These are phyloP conservation scores for Echinosophora koreensis DNA, from an alignment of 306 rosid genomes.

Conservation along the genomic window DNA sequence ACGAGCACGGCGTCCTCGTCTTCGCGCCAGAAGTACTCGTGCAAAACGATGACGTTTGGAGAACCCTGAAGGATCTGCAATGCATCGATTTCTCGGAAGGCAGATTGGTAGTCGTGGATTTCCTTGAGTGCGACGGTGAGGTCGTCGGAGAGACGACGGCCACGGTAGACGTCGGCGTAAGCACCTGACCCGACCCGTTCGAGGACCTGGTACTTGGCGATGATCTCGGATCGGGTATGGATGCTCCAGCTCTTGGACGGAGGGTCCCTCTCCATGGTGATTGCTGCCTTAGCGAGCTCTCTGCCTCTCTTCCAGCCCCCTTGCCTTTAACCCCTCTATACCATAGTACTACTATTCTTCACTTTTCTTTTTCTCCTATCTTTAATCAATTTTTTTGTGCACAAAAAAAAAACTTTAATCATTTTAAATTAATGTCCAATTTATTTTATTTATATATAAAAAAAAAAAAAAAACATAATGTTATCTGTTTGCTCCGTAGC, in stretches of 20 bases:
- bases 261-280: too few species aligned
- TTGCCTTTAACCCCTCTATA: too few species aligned
- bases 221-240: conserved; percentile 86
- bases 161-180: conserved; percentile 94
- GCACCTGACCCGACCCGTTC: conserved; percentile 98
- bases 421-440: too few species aligned
- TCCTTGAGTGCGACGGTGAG: conserved; percentile 90
- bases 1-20: conserved; percentile 94
- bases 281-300: too few species aligned
- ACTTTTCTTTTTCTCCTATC: too few species aligned
- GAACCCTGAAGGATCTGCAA: conserved; percentile 70
- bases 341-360: neutral
- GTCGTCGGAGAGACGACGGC: conserved; percentile 77
- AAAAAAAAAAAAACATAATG: too few species aligned
- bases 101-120: conserved; percentile 94
- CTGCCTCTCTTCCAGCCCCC: neutral
- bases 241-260: conserved; percentile 96
- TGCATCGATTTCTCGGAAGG: conserved; percentile 89
- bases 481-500: too few species aligned
- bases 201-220: conserved; percentile 76
- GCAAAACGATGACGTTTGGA: conserved; percentile 77
- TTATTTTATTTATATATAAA: too few species aligned
- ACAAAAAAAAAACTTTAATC: too few species aligned
- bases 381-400: too few species aligned
- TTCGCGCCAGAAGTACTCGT: conserved; percentile 92